A percentile compares a stretch with the other conserved stretches of the same genome.
Conservation (phyloP, 805 yeast species). For the Candida pini region DNA sequence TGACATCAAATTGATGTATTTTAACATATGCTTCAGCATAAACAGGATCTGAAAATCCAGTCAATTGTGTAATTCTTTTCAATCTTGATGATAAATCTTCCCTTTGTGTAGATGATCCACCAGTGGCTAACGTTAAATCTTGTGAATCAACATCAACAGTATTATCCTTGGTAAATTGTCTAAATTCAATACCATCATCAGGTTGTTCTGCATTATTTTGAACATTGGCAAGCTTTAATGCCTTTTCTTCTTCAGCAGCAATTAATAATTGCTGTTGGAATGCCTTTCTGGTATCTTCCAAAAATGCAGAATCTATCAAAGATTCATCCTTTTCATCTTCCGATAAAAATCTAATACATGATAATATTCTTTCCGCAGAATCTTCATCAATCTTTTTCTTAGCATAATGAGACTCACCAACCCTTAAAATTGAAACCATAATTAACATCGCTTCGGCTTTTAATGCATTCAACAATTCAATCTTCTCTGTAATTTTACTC, state of each 20-base stretch:
- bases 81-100: constrained; percentile 71
- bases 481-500: constrained; percentile 46
- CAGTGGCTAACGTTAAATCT: constrained; percentile 55
- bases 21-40: constrained; percentile 96
- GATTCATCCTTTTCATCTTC: constrained; percentile 52
- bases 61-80: constrained; percentile 82
- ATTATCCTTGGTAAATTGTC: constrained; percentile 57
- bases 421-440: constrained; percentile 86
- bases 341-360: constrained; percentile 76
- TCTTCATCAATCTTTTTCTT: constrained; percentile 88
- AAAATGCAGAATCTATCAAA: constrained; percentile 58
- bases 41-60: constrained; percentile 98
- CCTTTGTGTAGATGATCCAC: constrained; percentile 35
- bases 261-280: constrained; percentile 63
- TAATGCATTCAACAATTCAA: constrained; percentile 64
- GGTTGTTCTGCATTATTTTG: constrained; percentile 66
- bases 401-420: constrained; percentile 68
- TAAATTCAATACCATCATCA: constrained; percentile 72
- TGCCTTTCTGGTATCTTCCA: constrained; percentile 84
- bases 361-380: constrained; percentile 86
- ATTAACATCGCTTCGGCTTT: constrained; percentile 93
- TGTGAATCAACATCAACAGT: constrained; percentile 44
- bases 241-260: constrained; percentile 54
- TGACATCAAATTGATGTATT: constrained; percentile 95
- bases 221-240: constrained; percentile 48